Evolutionary conservation across 116 monocot genomes (phyloP).

Genomic region (Phalaenopsis hybrid): DNA sequence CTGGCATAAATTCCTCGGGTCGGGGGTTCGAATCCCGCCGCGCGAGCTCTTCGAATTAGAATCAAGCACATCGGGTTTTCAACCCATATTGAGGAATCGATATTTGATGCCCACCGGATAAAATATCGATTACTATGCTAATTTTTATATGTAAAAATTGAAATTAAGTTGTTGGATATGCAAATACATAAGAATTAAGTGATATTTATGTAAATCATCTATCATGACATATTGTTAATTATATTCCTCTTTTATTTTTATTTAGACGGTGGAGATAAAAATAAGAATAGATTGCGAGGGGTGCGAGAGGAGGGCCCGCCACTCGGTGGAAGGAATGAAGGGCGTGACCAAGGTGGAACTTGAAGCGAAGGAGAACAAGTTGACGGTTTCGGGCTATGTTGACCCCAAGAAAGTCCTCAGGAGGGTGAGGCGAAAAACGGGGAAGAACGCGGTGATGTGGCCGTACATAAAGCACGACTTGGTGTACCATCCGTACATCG

Average conservation of each 20-base stretch:
- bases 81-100: too few species aligned
- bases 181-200: too few species aligned
- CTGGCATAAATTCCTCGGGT: too few species aligned
- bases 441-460: conserved; percentile 73
- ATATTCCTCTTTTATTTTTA: background rate
- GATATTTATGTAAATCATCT: too few species aligned
- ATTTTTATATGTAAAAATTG: too few species aligned
- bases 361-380: conserved; percentile 64
- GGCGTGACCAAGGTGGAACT: conserved; percentile 48
- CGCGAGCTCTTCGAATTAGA: too few species aligned
- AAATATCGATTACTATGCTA: too few species aligned
- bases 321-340: conserved; percentile 52
- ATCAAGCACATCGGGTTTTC: too few species aligned
- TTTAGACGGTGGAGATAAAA: conserved; percentile 72
- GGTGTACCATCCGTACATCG: conserved; percentile 72
- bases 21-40: too few species aligned
- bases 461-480: conserved; percentile 73
- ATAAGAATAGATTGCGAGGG: conserved; percentile 85
- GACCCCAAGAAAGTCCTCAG: conserved; percentile 51
- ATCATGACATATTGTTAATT: too few species aligned
- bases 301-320: conserved; percentile 60
- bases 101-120: too few species aligned
- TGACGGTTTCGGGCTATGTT: conserved; percentile 75
- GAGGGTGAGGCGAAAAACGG: conserved; percentile 46
- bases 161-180: too few species aligned